phyloP scores from a whole-genome alignment of 768 basidiomycete species.

The Tulasnella sp. region DNA sequence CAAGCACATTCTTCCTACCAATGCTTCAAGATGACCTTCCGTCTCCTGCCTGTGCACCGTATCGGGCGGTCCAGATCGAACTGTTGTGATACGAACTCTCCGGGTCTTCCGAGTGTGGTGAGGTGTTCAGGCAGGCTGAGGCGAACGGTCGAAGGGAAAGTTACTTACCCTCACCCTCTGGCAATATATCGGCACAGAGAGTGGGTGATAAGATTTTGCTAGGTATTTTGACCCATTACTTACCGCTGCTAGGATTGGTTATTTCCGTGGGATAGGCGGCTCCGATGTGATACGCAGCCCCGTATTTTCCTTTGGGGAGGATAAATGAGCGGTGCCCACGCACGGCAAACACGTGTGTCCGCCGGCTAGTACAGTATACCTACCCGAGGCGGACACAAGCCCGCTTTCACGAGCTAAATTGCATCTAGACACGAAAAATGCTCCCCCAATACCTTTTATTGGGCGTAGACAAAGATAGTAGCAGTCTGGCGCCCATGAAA shows the following conservation, averaged over 20 bases:
- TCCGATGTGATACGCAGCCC: not conserved
- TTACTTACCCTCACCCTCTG: too few relatives aligned
- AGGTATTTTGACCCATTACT: too few relatives aligned
- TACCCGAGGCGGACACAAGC: not conserved
- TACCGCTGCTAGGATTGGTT: too few relatives aligned
- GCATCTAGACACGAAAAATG: not conserved
- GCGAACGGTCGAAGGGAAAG: not conserved
- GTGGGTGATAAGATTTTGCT: too few relatives aligned
- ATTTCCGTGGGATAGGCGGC: too few relatives aligned
- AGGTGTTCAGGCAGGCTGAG: not conserved
- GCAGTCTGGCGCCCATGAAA: not conserved
- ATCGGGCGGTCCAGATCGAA: not conserved
- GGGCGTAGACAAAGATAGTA: not conserved
- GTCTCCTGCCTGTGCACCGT: not conserved
- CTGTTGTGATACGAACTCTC: not conserved
- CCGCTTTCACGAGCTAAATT: not conserved
- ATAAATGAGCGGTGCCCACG: not conserved
- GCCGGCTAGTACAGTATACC: not conserved
- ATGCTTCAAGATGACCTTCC: not conserved
- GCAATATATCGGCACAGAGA: too few relatives aligned
- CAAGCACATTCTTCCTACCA: not conserved
- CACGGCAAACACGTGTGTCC: not conserved
- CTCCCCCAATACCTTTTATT: not conserved
- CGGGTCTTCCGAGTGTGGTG: not conserved
- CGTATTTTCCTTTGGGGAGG: constrained; percentile 9